Conservation (phyloP, 75 land plant genomes). For the Picea glauca region DNA sequence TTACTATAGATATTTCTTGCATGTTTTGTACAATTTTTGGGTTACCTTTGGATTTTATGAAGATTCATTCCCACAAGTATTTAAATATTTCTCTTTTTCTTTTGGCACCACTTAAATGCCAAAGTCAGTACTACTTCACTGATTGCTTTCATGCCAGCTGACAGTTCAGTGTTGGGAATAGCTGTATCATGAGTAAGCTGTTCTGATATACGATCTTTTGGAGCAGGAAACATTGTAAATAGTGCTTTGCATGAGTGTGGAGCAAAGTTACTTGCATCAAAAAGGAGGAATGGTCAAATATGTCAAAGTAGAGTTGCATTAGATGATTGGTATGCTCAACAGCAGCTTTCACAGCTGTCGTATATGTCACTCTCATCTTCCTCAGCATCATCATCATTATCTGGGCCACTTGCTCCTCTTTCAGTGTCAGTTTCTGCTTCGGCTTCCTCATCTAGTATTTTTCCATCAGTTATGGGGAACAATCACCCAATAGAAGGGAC, state of each 20-base stretch:
- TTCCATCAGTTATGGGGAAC: neutral
- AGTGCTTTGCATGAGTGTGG: neutral
- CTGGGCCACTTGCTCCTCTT: neutral
- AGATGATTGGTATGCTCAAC: neutral
- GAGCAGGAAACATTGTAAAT: neutral
- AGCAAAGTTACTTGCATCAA: neutral
- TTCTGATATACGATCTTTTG: neutral
- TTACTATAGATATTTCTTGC: too few species aligned
- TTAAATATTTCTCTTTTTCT: too few species aligned
- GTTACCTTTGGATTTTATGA: too few species aligned
- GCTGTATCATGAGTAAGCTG: neutral
- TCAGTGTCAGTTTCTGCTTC: neutral
- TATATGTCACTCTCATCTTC: neutral
- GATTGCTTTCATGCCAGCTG: too few species aligned
- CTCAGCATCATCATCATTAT: constrained; percentile 1
- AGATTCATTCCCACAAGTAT: too few species aligned
- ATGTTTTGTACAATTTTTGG: too few species aligned
- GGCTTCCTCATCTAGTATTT: neutral
- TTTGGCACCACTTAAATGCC: too few species aligned
- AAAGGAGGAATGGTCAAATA: constrained; percentile 5
- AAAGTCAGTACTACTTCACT: too few species aligned
- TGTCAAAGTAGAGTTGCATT: neutral
- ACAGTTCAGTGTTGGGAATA: too few species aligned
- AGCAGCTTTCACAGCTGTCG: neutral
- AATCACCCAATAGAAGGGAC: neutral